Evolutionary conservation across 208 protist species (phyloP).

Genomic region (Wallacemonas sp.): DNA sequence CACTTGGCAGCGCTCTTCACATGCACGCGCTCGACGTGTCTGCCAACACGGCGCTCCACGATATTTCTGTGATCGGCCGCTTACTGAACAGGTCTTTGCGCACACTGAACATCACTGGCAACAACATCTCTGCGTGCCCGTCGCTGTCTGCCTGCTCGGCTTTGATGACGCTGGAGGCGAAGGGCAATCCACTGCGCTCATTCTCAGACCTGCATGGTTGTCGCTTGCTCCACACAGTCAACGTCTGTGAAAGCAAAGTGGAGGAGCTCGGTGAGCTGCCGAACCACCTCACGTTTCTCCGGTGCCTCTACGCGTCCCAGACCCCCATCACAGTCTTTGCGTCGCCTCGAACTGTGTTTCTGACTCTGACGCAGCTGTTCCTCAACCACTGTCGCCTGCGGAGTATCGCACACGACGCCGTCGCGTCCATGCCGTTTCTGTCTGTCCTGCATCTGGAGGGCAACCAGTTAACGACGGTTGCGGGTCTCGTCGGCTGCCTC

Average conservation of each 20-base stretch:
- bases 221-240: conserved; percentile 52
- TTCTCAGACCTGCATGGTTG: conserved; percentile 35
- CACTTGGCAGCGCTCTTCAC: conserved; percentile 30
- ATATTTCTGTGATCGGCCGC: conserved; percentile 34
- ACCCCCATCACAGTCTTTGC: conserved; percentile 43
- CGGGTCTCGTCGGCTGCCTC: conserved; percentile 52
- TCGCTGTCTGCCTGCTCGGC: conserved; percentile 49
- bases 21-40: conserved; percentile 57
- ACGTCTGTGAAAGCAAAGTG: conserved; percentile 65
- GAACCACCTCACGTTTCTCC: conserved; percentile 30
- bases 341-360: conserved; percentile 10
- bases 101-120: conserved; percentile 33
- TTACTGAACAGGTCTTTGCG: conserved; percentile 36
- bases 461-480: conserved; percentile 60
- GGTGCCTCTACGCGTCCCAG: conserved; percentile 63
- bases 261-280: conserved; percentile 14
- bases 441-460: conserved; percentile 72
- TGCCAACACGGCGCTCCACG: conserved; percentile 43
- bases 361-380: conserved; percentile 74
- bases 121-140: conserved; percentile 43
- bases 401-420: conserved; percentile 22
- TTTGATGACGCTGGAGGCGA: conserved; percentile 43
- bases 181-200: conserved; percentile 47
- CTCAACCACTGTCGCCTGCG: conserved; percentile 63
- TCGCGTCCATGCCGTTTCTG: conserved; percentile 69